These are phyloP conservation scores for Colletotrichum liriopes DNA, from an alignment of 2,329 filamentous ascomycete genomes.

Conservation along the genomic window DNA sequence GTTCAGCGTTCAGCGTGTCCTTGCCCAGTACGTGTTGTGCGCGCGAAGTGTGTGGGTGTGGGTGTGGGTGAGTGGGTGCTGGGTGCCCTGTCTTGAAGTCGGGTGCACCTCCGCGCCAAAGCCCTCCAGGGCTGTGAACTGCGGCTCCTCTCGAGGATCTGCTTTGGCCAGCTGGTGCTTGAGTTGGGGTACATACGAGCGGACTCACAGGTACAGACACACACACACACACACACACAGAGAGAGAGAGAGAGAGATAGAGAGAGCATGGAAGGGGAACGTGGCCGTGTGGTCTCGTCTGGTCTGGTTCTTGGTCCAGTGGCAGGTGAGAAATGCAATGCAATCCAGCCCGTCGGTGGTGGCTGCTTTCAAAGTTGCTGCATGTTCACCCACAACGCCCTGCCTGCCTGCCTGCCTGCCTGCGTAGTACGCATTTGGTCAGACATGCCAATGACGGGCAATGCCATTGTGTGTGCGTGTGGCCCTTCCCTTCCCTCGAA, in stretches of 20 bases:
- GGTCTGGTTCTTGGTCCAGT: slow-evolving; percentile 6
- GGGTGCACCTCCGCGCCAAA: background rate
- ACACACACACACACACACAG: no score
- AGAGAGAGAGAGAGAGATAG: background rate
- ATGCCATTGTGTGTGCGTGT: background rate
- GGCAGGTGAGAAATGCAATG: slow-evolving; percentile 5
- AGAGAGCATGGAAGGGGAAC: background rate
- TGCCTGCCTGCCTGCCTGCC: background rate
- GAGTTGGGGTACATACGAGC: background rate
- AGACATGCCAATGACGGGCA: background rate
- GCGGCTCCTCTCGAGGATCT: background rate
- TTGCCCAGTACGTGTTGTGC: background rate
- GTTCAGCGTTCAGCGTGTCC: slow-evolving; percentile 5
- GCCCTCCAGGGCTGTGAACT: background rate
- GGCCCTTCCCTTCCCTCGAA: slow-evolving; percentile 11
- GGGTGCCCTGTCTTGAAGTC: background rate
- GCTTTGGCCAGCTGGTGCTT: slow-evolving; percentile 9
- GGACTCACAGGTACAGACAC: background rate
- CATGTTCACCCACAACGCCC: slow-evolving; percentile 3
- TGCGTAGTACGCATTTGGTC: background rate
- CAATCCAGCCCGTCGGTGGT: slow-evolving; percentile 4
- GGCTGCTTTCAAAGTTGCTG: background rate
- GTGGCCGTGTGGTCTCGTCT: background rate
- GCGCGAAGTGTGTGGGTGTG: background rate
- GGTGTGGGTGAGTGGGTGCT: background rate